phyloP scores from a whole-genome alignment of 345 rosid species.

The Citrus maxima region DNA sequence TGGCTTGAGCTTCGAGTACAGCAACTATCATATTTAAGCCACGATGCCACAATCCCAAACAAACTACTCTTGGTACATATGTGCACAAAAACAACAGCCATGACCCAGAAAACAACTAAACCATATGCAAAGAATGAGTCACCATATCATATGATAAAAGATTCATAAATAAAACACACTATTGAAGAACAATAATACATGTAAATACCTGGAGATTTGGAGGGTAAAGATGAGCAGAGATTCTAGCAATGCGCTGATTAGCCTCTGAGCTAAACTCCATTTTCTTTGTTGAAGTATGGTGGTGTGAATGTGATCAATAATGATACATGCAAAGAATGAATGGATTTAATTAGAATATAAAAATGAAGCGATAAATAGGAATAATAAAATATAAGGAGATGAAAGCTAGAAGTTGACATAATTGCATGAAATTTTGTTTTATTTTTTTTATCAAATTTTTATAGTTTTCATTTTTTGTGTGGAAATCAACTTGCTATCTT shows the following conservation, averaged over 20 bases:
- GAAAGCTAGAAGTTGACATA: conserved; percentile 47
- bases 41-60: too few species aligned
- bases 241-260: conserved; percentile 52
- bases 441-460: not conserved
- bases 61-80: too few species aligned
- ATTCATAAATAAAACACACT: not conserved
- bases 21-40: too few species aligned
- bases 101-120: not conserved
- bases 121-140: not conserved
- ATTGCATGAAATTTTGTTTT: not conserved
- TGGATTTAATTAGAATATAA: conserved; percentile 14
- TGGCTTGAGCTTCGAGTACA: too few species aligned
- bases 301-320: conserved; percentile 8
- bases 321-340: not conserved
- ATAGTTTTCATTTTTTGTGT: conserved; percentile 31
- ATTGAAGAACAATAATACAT: not conserved
- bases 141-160: not conserved
- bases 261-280: conserved; percentile 55
- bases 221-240: conserved; percentile 66
- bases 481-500: conserved; percentile 43
- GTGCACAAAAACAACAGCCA: too few species aligned
- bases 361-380: conserved; percentile 22
- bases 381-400: conserved; percentile 25
- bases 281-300: not conserved
- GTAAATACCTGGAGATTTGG: conserved; percentile 44